Evolutionary conservation across 1,284 basidiomycete species (phyloP).

Genomic region (Pyrrhoderma noxium): DNA sequence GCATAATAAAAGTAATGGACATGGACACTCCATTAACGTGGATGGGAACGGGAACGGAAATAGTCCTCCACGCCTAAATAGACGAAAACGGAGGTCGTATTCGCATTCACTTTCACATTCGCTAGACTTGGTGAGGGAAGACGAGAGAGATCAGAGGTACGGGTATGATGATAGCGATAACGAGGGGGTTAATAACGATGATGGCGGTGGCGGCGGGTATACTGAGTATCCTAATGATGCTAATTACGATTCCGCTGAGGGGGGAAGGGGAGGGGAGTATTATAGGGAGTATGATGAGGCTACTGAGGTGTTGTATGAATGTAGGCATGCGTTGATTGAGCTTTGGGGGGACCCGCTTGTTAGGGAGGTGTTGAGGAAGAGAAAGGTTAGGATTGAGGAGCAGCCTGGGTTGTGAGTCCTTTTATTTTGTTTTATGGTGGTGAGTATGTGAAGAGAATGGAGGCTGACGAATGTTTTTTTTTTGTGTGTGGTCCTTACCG

Average conservation of each 20-base stretch:
- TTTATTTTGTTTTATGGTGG: background rate
- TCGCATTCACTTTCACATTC: too few species aligned
- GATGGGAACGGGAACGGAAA: background rate
- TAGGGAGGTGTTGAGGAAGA: conserved; percentile 40
- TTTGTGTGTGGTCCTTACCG: background rate
- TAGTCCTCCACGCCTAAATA: background rate
- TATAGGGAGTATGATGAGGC: conserved; percentile 33
- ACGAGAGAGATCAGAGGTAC: too few species aligned
- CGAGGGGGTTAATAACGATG: too few species aligned
- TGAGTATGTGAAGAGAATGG: background rate
- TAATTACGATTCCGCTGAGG: too few species aligned
- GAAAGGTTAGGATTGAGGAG: conserved; percentile 44
- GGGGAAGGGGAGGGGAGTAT: background rate
- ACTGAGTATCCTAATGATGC: too few species aligned
- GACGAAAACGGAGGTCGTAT: background rate
- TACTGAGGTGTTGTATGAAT: conserved; percentile 45
- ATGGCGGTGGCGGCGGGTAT: too few species aligned
- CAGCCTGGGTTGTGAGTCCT: conserved; percentile 57
- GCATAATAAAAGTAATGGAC: too few species aligned
- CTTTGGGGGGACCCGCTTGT: conserved; percentile 55
- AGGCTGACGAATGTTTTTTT: background rate
- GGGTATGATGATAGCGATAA: too few species aligned
- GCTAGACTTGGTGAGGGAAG: too few species aligned
- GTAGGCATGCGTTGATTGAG: conserved; percentile 51
- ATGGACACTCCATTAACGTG: background rate